A percentile compares a stretch with the other conserved stretches of the same genome.
phyloP scores from a whole-genome alignment of 2,329 filamentous ascomycete genomes.

The Bipolaris cookei region DNA sequence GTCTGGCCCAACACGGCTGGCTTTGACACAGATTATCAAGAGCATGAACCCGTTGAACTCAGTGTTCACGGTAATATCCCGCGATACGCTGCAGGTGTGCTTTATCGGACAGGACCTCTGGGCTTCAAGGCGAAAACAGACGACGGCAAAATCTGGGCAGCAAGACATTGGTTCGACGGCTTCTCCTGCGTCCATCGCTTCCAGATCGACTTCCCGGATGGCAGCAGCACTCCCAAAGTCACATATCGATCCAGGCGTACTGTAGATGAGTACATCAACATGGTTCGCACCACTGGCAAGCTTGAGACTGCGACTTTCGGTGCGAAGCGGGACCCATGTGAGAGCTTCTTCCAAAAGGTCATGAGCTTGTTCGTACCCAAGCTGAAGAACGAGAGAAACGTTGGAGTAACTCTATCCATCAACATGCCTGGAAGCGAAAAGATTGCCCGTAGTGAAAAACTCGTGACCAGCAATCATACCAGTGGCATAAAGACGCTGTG shows the following conservation, averaged over 20 bases:
- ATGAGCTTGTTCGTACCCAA: conserved; percentile 63
- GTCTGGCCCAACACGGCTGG: conserved; percentile 42
- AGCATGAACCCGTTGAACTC: conserved; percentile 69
- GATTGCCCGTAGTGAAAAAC: conserved; percentile 18
- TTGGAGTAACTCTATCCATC: conserved; percentile 69
- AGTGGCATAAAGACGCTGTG: conserved; percentile 59
- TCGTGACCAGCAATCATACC: conserved; percentile 35
- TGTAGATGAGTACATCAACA: conserved; percentile 66
- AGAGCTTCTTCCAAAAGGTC: conserved; percentile 73
- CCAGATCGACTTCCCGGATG: conserved; percentile 62
- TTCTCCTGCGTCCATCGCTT: conserved; percentile 75
- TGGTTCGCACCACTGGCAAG: conserved; percentile 66
- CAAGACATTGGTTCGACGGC: conserved; percentile 83
- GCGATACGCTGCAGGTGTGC: conserved; percentile 70
- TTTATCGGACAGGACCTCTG: conserved; percentile 73
- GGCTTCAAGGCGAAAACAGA: conserved; percentile 67
- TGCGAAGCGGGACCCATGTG: conserved; percentile 74
- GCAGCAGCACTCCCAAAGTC: conserved; percentile 54
- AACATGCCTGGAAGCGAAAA: conserved; percentile 63
- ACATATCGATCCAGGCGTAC: conserved; percentile 75
- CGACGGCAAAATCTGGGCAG: conserved; percentile 63
- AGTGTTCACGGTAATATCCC: conserved; percentile 71
- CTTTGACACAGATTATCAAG: conserved; percentile 71
- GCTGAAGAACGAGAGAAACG: conserved; percentile 56
- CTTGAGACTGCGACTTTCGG: conserved; percentile 68